Conservation (phyloP, 768 basidiomycete species). For the Tubosaeta brunneosetosa region DNA sequence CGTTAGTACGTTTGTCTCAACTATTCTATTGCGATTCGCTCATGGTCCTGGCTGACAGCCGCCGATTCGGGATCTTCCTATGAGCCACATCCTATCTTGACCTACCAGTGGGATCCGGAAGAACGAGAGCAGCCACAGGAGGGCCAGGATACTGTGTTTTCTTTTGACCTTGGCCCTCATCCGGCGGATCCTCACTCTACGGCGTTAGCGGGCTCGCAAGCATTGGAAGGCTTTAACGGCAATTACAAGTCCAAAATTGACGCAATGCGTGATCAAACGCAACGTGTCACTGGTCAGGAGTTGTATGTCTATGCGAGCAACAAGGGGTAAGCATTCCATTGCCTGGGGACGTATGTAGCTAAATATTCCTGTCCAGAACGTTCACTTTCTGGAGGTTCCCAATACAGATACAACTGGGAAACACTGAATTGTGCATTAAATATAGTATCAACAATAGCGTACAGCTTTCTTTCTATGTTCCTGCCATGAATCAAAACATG, state of each 20-base stretch:
- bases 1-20: constrained; percentile 62
- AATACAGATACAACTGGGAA: constrained; percentile 71
- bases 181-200: constrained; percentile 69
- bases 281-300: constrained; percentile 57
- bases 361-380: constrained; percentile 43
- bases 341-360: neutral
- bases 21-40: neutral
- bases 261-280: constrained; percentile 30
- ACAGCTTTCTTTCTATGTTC: constrained; percentile 76
- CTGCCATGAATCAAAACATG: constrained; percentile 78
- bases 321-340: constrained; percentile 42
- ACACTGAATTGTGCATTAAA: constrained; percentile 66
- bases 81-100: constrained; percentile 65
- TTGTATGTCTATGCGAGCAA: constrained; percentile 63
- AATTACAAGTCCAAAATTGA: constrained; percentile 19
- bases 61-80: constrained; percentile 77
- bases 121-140: constrained; percentile 16
- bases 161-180: constrained; percentile 62
- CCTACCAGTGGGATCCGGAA: constrained; percentile 72
- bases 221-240: constrained; percentile 1
- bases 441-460: constrained; percentile 84
- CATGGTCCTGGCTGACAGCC: constrained; percentile 36
- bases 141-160: constrained; percentile 24
- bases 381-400: constrained; percentile 95
- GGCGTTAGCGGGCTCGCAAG: constrained; percentile 15